Base-by-base conservation (phyloP, 257 asterid genomes). In the Avicennia marina region DNA sequence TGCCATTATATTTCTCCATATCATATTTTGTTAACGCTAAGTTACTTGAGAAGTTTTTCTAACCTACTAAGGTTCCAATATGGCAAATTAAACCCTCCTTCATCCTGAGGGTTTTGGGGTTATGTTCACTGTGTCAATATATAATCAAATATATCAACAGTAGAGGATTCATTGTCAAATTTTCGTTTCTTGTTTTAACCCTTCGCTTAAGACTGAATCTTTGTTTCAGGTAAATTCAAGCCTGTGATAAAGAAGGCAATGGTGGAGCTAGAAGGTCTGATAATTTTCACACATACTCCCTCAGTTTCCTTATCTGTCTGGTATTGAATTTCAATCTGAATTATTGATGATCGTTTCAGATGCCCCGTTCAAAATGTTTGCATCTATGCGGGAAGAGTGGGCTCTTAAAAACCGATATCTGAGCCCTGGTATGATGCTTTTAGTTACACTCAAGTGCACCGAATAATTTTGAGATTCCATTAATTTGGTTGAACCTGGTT, bases 241-340 rank as follows among this genome's bases (percentile, higher is more conserved):
- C 95, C 89, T 7, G 91, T 82, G 77, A 82, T 85, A 21, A 82
- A 85, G 72, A 85, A 82, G 64, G 95, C 91, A 49, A 85, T 82
- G 95, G 95, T 82, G 58, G 91, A 85, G 73, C 82, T 85, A 62
- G 86, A 82, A 18, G 95, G 89, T 85, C 40, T 3, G 4, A 13
- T 4, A 43, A 16, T 13, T 1, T 43, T 5, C 13, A 2, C 4
- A 6, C 20, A 16, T 43, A 1, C 4, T 43, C 20, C n/a, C 2
- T 9, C 2, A 7, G 7, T 1, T 17, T 36, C 13, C 13, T 36
- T 12, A 5, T 36, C 2, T 36, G 2, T 11, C 2, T 36, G 6
- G 6, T 11, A 2, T 36, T 2, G 13, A 8, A 19, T 15, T 2
- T 36, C 3, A 36, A 5, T 36, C 41, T 11, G 10, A 36, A 7